Conservation (phyloP, 116 monocot species). For the Cymodocea nodosa region DNA sequence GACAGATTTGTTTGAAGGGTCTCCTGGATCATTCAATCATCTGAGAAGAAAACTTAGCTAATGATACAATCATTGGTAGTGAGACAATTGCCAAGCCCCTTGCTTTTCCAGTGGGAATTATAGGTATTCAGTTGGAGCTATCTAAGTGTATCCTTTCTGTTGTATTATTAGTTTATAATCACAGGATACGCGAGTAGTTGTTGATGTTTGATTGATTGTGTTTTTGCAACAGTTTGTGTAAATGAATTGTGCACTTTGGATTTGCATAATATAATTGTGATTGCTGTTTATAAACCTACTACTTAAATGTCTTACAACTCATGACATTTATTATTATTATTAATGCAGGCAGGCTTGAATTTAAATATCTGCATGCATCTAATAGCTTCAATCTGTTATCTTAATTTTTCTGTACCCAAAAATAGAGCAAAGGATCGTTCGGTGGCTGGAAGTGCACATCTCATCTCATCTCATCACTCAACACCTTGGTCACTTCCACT, state of each 20-base stretch:
- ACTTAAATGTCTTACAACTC: too few species aligned
- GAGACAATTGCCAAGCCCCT: background rate
- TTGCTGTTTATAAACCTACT: too few species aligned
- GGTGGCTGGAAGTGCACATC: too few species aligned
- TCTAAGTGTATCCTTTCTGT: conserved; percentile 3
- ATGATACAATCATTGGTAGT: background rate
- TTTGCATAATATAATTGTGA: background rate
- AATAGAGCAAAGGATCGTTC: too few species aligned
- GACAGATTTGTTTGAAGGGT: conserved; percentile 77
- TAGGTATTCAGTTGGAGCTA: background rate
- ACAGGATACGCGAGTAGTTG: background rate
- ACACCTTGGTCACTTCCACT: too few species aligned
- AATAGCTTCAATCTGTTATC: too few species aligned
- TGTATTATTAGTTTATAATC: background rate
- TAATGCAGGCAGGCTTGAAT: too few species aligned
- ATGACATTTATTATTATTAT: too few species aligned
- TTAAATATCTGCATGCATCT: too few species aligned
- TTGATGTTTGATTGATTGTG: background rate
- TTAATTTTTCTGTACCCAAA: too few species aligned
- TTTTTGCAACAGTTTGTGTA: background rate
- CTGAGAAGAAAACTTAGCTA: conserved; percentile 42
- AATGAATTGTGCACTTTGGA: background rate
- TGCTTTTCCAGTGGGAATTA: background rate
- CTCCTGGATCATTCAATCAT: conserved; percentile 19
- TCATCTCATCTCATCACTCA: too few species aligned